Conservation (phyloP, 2,329 filamentous ascomycete species). For the Stemphylium beticola region DNA sequence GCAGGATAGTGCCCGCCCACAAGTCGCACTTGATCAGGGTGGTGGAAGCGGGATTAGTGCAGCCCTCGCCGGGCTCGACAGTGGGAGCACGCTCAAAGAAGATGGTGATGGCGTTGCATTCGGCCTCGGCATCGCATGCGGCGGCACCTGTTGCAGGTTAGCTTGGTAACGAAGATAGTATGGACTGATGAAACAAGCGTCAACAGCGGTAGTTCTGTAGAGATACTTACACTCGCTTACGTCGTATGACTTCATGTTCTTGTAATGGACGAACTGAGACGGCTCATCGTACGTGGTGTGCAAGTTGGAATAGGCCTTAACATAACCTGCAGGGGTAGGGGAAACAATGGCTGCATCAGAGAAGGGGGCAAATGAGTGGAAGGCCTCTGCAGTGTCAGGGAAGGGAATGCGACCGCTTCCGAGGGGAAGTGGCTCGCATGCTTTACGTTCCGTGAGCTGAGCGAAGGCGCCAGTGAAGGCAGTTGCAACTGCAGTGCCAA, state of each 20-base stretch:
- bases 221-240: conserved; percentile 13
- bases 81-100: conserved; percentile 27
- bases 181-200: no score
- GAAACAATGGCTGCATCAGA: conserved; percentile 15
- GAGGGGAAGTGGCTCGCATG: neutral
- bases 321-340: conserved; percentile 22
- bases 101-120: conserved; percentile 29
- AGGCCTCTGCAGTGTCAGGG: conserved; percentile 21
- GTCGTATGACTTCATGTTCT: conserved; percentile 13
- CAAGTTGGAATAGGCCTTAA: conserved; percentile 22
- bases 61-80: conserved; percentile 13
- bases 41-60: conserved; percentile 21
- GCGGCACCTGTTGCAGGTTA: conserved; percentile 1
- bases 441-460: neutral
- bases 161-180: neutral
- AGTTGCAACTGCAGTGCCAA: neutral
- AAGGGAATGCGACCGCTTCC: conserved; percentile 5
- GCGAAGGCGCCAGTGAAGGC: neutral
- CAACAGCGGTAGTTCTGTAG: no score
- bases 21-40: conserved; percentile 41
- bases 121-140: conserved; percentile 11
- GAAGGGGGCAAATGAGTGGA: conserved; percentile 16
- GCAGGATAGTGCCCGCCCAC: conserved; percentile 24
- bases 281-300: conserved; percentile 13
- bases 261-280: conserved; percentile 19